A percentile compares a stretch with the other conserved stretches of the same genome.
These are phyloP conservation scores for Sarocladium brachiariae DNA, from an alignment of 2,329 filamentous ascomycete genomes.

Conservation along the genomic window DNA sequence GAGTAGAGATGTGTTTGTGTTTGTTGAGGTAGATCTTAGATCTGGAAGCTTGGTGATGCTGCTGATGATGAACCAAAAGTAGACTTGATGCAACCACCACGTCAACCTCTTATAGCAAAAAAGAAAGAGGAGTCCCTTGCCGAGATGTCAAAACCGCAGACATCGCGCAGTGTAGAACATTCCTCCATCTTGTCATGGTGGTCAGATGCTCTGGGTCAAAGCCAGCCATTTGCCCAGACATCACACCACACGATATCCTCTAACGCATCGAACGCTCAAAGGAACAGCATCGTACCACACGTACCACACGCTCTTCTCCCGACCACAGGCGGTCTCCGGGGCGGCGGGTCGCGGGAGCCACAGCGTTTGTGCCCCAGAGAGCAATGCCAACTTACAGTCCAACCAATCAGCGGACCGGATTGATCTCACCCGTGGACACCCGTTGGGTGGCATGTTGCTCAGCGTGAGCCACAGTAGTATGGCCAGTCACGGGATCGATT, in stretches of 20 bases:
- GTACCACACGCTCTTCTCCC: neutral
- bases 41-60: slow-evolving; percentile 5
- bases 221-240: too few species aligned
- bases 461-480: neutral
- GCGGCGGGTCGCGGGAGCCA: too few species aligned
- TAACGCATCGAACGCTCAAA: neutral
- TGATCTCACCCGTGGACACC: too few species aligned
- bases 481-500: neutral
- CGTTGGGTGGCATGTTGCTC: slow-evolving; percentile 6
- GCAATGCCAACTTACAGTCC: slow-evolving; percentile 1
- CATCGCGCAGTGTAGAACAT: neutral
- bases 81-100: neutral
- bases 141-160: too few species aligned
- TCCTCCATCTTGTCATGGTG: slow-evolving; percentile 8
- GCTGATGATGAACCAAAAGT: slow-evolving; percentile 4
- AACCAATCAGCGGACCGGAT: slow-evolving; percentile 6
- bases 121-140: too few species aligned
- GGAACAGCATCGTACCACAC: neutral
- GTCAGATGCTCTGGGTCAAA: slow-evolving; percentile 2
- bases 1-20: neutral
- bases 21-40: slow-evolving; percentile 3
- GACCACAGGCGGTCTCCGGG: slow-evolving; percentile 3
- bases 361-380: too few species aligned
- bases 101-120: neutral
- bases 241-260: neutral